Evolutionary conservation across 139 green algal genomes (phyloP).

Genomic region (Tetratostichococcus sp.): DNA sequence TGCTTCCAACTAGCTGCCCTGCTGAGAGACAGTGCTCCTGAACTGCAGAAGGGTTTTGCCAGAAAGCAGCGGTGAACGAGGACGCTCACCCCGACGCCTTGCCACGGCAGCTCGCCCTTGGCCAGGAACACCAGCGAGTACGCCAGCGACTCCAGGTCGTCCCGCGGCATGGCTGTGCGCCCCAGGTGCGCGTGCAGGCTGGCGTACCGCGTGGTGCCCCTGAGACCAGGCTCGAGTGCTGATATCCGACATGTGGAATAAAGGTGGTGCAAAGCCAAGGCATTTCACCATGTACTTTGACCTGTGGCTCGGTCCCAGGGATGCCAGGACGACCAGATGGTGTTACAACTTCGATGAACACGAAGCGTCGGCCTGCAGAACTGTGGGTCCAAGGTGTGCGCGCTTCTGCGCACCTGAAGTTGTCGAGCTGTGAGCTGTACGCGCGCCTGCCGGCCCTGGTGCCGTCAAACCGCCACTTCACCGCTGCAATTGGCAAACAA

Average conservation of each 20-base stretch:
- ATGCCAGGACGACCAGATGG: too few species aligned
- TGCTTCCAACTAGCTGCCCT: too few species aligned
- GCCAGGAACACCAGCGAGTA: slow-evolving; percentile 98
- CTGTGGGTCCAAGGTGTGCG: too few species aligned
- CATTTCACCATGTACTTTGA: too few species aligned
- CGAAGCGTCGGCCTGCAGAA: too few species aligned
- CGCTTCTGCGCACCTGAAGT: slow-evolving; percentile 87
- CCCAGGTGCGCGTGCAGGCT: slow-evolving; percentile 95
- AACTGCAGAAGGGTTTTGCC: background rate
- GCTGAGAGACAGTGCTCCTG: too few species aligned
- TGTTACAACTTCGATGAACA: too few species aligned
- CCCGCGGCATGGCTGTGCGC: slow-evolving; percentile 76
- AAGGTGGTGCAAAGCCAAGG: too few species aligned
- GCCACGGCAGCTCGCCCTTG: slow-evolving; percentile 83
- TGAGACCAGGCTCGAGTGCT: too few species aligned
- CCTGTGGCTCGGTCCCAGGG: too few species aligned
- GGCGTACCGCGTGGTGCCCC: slow-evolving; percentile 94
- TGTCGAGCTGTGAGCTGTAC: slow-evolving; percentile 93
- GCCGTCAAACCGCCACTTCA: slow-evolving; percentile 85
- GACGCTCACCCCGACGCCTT: slow-evolving; percentile 74
- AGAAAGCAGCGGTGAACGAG: too few species aligned
- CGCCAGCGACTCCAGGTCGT: slow-evolving; percentile 94
- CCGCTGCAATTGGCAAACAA: slow-evolving; percentile 46
- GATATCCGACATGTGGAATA: too few species aligned
- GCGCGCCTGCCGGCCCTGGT: slow-evolving; percentile 69